Conservation (phyloP, 73 alveolate genomes). For the Stentor coeruleus region DNA sequence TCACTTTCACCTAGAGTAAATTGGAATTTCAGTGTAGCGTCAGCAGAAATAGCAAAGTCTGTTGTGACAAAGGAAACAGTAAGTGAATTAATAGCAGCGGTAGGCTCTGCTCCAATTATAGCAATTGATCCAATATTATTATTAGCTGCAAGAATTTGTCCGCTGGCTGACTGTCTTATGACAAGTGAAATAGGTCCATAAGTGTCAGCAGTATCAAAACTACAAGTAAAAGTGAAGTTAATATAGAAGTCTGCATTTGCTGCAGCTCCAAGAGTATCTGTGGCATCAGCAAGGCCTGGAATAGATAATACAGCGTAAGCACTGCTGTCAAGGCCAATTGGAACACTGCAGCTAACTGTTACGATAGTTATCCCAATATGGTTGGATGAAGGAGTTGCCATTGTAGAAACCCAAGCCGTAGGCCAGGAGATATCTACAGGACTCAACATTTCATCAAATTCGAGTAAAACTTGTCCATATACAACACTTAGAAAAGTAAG, state of each 20-base stretch:
- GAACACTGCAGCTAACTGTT: not conserved
- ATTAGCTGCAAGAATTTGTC: not conserved
- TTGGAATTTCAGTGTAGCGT: not conserved
- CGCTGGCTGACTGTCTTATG: not conserved
- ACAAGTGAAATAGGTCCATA: not conserved
- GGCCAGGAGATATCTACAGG: not conserved
- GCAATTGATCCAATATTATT: not conserved
- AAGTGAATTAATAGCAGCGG: not conserved
- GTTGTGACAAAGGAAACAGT: not conserved
- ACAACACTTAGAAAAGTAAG: not conserved
- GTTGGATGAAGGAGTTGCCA: not conserved
- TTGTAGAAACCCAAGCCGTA: not conserved
- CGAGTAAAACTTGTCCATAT: not conserved
- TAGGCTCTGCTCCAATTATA: not conserved
- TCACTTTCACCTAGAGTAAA: not conserved
- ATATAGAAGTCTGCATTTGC: not conserved
- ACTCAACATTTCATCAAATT: not conserved
- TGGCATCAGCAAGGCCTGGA: not conserved
- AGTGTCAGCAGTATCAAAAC: not conserved
- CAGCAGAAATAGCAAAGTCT: not conserved
- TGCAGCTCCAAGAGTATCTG: not conserved
- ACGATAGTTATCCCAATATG: not conserved
- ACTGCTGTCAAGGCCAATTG: not conserved
- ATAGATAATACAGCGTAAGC: not conserved
- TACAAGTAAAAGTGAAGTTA: not conserved